A percentile compares a stretch with the other conserved stretches of the same genome.
Conservation (phyloP, 2,329 filamentous ascomycete genomes). For the Phaeophleospora eucalypticola region DNA sequence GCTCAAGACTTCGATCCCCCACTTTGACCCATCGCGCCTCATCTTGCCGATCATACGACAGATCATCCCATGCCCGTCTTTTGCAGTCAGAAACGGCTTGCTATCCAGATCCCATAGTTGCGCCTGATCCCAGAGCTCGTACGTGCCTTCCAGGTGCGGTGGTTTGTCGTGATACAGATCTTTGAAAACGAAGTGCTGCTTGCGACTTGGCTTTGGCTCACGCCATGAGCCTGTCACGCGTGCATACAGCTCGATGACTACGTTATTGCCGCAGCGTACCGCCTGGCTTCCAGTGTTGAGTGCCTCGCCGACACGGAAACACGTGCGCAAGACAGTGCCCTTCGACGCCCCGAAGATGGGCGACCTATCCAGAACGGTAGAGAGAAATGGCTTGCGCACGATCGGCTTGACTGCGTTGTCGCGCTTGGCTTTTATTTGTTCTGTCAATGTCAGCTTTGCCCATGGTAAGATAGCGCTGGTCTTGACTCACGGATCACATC, state of each 20-base stretch:
- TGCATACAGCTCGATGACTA: conserved; percentile 60
- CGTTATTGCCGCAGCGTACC: conserved; percentile 45
- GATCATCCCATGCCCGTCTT: conserved; percentile 32
- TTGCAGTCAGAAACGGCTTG: conserved; percentile 37
- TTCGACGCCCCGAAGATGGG: conserved; percentile 52
- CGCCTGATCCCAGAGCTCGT: conserved; percentile 45
- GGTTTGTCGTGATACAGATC: conserved; percentile 59
- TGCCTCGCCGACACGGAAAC: conserved; percentile 40
- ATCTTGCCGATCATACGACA: conserved; percentile 49
- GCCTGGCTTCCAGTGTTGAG: conserved; percentile 47
- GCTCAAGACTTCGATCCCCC: conserved; percentile 46
- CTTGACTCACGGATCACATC: conserved; percentile 21
- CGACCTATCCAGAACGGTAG: conserved; percentile 48
- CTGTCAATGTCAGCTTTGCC: conserved; percentile 6
- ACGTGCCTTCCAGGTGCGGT: conserved; percentile 50
- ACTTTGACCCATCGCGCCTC: conserved; percentile 41
- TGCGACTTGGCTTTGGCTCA: conserved; percentile 38
- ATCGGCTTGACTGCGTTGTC: conserved; percentile 40
- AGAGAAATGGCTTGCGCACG: conserved; percentile 50
- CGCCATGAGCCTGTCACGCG: conserved; percentile 56
- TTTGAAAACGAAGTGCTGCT: conserved; percentile 61
- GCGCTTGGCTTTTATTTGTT: conserved; percentile 1
- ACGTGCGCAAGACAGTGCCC: conserved; percentile 4
- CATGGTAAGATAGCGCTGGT: neutral
- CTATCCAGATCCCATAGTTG: conserved; percentile 45